Conservation (phyloP, 495 filamentous ascomycete genomes). For the Lophiostoma macrostomum region DNA sequence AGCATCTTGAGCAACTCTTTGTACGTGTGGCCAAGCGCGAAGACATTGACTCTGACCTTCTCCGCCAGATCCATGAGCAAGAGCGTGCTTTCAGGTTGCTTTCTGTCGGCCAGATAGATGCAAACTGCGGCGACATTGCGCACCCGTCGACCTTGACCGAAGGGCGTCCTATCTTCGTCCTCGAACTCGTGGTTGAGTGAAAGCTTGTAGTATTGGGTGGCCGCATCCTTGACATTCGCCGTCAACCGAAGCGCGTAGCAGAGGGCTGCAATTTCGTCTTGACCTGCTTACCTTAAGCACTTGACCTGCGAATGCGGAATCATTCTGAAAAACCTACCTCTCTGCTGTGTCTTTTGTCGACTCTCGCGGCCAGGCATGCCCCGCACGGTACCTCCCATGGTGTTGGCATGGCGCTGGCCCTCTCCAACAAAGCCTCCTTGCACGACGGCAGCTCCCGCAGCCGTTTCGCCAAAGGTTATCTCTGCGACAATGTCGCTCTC, state of each 20-base stretch:
- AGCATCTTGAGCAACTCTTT: slow-evolving; percentile 70
- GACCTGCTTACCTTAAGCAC: too few relatives aligned
- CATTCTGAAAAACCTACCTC: too few relatives aligned
- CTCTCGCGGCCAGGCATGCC: slow-evolving; percentile 64
- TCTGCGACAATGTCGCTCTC: slow-evolving; percentile 84
- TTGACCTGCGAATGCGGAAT: too few relatives aligned
- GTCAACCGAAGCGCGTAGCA: slow-evolving; percentile 47
- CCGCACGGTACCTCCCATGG: slow-evolving; percentile 55
- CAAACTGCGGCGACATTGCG: slow-evolving; percentile 79
- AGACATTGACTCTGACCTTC: slow-evolving; percentile 80
- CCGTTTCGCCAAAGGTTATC: slow-evolving; percentile 80
- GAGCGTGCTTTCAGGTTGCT: slow-evolving; percentile 54
- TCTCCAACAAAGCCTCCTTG: slow-evolving; percentile 85
- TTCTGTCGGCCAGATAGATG: slow-evolving; percentile 81
- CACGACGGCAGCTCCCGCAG: slow-evolving; percentile 80
- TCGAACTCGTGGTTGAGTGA: slow-evolving; percentile 68
- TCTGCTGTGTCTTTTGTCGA: slow-evolving; percentile 69
- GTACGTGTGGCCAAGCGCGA: slow-evolving; percentile 80
- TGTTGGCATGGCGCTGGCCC: slow-evolving; percentile 67
- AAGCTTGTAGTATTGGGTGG: slow-evolving; percentile 71
- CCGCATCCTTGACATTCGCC: slow-evolving; percentile 58
- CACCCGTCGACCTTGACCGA: slow-evolving; percentile 84
- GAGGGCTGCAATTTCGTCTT: slow-evolving; percentile 30
- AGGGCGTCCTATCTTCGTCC: too few relatives aligned
- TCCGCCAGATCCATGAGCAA: slow-evolving; percentile 98